Evolutionary conservation across 2,329 filamentous ascomycete species (phyloP), one percentile per base, ranked within the genome.

Genomic region (Apiospora koreana): DNA sequence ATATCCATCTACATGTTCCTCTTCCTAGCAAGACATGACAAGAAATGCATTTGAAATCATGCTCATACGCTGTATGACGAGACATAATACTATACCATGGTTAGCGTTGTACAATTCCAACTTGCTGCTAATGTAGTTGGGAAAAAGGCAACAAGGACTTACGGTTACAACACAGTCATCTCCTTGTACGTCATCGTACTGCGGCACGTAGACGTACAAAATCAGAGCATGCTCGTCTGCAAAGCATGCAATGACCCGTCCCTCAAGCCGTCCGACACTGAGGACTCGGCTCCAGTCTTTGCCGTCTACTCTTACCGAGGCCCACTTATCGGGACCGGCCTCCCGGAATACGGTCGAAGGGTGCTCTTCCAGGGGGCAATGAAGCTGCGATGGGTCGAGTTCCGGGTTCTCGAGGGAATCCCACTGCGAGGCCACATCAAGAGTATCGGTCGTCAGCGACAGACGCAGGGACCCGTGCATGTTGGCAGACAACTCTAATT

Each of bases 281-380:
- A 99, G 85, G n/a, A 98, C 95, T 74, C 89, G 90, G 42, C 94
- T 94, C 95, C 96, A 98, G 79, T 99, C 96, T 79, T 91, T 92
- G 43, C 94, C 96, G 81, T 98, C 96, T 31, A 98, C 94, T 68
- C 93, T 87, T 45, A 98, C 95, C 31, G 89, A 94, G 1, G 94
- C 94, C 94, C 95, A 98, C 64, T 90, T 91, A 72, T 94, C 91
- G 18, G 94, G 93, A 18, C 93, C 93, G 25, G 89, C 91, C 68
- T 91, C 88, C 75, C 89, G 90, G 86, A 97, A 95, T 71, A 86
- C 87, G 68, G 94, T 94, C 79, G 92, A 95, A 0, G 95, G 94
- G 79, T 97, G 93, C 71, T 95, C 91, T 69, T 89, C 90, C 9
- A 97, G 83, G 23, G 91, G 89, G 23, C 91, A 88, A 21, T 90